Evolutionary conservation across 1,284 basidiomycete genomes (phyloP).

Genomic region (Termitomyces sp.): DNA sequence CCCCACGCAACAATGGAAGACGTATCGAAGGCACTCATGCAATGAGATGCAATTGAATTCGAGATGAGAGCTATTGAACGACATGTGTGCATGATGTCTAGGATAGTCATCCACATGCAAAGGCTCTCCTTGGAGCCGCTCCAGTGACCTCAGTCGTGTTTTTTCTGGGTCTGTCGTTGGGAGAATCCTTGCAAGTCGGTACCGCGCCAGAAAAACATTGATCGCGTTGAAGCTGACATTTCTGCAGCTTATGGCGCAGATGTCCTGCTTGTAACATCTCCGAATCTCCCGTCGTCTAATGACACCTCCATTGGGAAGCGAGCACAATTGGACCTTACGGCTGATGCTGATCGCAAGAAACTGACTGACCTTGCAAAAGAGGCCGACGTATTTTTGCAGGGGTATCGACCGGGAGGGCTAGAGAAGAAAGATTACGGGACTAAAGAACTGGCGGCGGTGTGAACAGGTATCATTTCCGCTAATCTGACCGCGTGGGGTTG

Average conservation of each 20-base stretch:
- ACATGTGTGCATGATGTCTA: slow-evolving; percentile 50
- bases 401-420: slow-evolving; percentile 56
- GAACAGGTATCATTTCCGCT: slow-evolving; percentile 54
- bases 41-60: slow-evolving; percentile 46
- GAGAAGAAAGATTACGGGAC: slow-evolving; percentile 46
- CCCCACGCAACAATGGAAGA: slow-evolving; percentile 27
- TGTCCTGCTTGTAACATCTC: slow-evolving; percentile 54
- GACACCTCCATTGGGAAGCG: slow-evolving; percentile 67
- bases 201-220: not conserved
- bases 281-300: slow-evolving; percentile 45
- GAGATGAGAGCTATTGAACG: slow-evolving; percentile 41
- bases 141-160: slow-evolving; percentile 57
- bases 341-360: slow-evolving; percentile 25
- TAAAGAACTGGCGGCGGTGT: slow-evolving; percentile 32
- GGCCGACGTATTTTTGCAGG: slow-evolving; percentile 63
- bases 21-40: slow-evolving; percentile 35
- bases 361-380: slow-evolving; percentile 36
- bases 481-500: slow-evolving; percentile 57
- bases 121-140: slow-evolving; percentile 31
- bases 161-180: slow-evolving; percentile 56
- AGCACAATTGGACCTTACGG: slow-evolving; percentile 54
- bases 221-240: not conserved
- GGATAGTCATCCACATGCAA: slow-evolving; percentile 45
- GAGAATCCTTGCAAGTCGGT: slow-evolving; percentile 48
- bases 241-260: slow-evolving; percentile 54